A percentile compares a stretch with the other conserved stretches of the same genome.
Evolutionary conservation across 768 basidiomycete genomes (phyloP).

Genomic region (Auricularia auricula-judae): DNA sequence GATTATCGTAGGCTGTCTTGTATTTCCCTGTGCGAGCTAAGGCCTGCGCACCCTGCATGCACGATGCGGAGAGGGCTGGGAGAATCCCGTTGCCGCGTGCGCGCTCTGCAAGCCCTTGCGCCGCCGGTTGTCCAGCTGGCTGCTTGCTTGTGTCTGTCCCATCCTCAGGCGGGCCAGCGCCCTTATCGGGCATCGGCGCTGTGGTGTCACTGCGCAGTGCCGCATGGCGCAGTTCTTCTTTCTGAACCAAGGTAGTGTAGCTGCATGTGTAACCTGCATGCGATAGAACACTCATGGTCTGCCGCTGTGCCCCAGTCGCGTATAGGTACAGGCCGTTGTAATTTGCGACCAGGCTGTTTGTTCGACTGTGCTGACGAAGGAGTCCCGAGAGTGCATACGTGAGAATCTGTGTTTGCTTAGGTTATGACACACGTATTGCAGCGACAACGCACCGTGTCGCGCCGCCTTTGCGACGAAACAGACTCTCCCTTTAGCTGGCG

Average conservation of each 20-base stretch:
- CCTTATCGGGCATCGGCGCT: background rate
- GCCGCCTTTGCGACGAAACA: background rate
- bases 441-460: background rate
- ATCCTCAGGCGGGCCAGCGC: no score
- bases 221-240: background rate
- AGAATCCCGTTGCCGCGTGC: constrained; percentile 11
- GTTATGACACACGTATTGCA: background rate
- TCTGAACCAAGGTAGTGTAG: constrained; percentile 17
- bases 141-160: background rate
- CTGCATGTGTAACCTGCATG: constrained; percentile 20
- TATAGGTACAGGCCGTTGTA: constrained; percentile 23
- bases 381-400: constrained; percentile 11
- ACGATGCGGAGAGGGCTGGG: constrained; percentile 16
- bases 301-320: constrained; percentile 22
- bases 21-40: constrained; percentile 15
- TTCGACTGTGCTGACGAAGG: constrained; percentile 22
- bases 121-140: background rate
- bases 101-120: no score
- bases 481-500: background rate
- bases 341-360: constrained; percentile 19
- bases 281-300: constrained; percentile 20
- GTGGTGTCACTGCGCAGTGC: background rate
- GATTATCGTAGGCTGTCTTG: constrained; percentile 25
- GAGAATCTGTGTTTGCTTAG: constrained; percentile 12
- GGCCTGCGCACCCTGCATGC: constrained; percentile 8